Evolutionary conservation across 164 flowering plant genomes (phyloP).

Genomic region (Akebia trifoliata): DNA sequence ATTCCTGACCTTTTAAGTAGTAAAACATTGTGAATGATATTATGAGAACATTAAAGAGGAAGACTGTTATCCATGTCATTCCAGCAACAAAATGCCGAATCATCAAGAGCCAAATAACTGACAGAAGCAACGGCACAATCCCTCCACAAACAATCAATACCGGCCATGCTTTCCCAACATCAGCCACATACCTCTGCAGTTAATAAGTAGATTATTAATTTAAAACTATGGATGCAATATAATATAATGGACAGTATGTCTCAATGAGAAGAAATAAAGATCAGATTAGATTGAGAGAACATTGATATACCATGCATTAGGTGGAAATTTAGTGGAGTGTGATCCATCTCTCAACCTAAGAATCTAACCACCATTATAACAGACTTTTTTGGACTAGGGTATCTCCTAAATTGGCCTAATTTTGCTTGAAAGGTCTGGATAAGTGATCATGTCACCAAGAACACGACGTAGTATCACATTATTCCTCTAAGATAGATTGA

Average conservation of each 20-base stretch:
- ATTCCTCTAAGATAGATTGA: too few species aligned
- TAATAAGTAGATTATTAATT: not conserved
- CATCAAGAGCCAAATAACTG: conserved; percentile 87
- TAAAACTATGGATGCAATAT: too few species aligned
- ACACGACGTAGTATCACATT: too few species aligned
- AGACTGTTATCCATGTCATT: conserved; percentile 97
- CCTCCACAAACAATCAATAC: conserved; percentile 96
- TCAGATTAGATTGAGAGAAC: not conserved
- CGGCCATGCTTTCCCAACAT: conserved; percentile 93
- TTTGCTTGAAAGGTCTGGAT: too few species aligned
- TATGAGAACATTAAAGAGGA: conserved; percentile 69
- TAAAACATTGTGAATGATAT: conserved; percentile 83
- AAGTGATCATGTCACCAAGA: too few species aligned
- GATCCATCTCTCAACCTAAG: conserved; percentile 2
- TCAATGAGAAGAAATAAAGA: not conserved
- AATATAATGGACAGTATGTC: not conserved
- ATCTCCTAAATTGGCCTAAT: too few species aligned
- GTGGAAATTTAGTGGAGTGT: not conserved
- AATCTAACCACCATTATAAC: too few species aligned
- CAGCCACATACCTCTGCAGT: conserved; percentile 92
- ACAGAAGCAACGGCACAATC: conserved; percentile 75
- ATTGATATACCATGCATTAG: not conserved
- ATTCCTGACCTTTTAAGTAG: conserved; percentile 84
- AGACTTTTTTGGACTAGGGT: too few species aligned
- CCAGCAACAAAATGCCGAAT: conserved; percentile 89